phyloP scores from a whole-genome alignment of 164 flowering plant species.

The Nelumbo lutea region DNA sequence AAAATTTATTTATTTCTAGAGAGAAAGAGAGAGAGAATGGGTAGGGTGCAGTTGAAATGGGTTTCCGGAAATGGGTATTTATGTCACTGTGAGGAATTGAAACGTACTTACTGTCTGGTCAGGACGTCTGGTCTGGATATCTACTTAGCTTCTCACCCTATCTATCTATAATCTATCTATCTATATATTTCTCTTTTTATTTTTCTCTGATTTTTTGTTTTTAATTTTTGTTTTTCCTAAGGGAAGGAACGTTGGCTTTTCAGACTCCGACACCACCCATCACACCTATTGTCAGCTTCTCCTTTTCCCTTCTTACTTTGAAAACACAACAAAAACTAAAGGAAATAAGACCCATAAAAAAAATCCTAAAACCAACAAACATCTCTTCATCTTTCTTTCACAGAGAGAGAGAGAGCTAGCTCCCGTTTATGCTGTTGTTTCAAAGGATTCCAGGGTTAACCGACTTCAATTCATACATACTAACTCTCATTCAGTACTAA shows the following conservation, averaged over 20 bases:
- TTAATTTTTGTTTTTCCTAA: conserved; percentile 6
- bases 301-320: conserved; percentile 15
- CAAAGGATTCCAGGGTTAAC: neutral
- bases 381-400: no score
- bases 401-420: neutral
- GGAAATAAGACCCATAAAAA: neutral
- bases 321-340: conserved; percentile 12
- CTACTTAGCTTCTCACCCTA: conserved; percentile 5
- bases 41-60: neutral
- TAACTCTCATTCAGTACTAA: conserved; percentile 3
- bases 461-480: neutral
- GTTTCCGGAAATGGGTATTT: neutral
- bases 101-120: conserved; percentile 11
- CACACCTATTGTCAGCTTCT: conserved; percentile 26
- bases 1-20: neutral
- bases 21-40: neutral
- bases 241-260: conserved; percentile 23
- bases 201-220: neutral
- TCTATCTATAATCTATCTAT: neutral
- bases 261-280: conserved; percentile 20
- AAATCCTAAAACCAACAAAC: conserved; percentile 1
- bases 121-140: conserved; percentile 9
- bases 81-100: neutral
- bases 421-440: neutral
- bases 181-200: neutral